phyloP scores from a whole-genome alignment of 768 basidiomycete species.

The Boletus sensibilis region DNA sequence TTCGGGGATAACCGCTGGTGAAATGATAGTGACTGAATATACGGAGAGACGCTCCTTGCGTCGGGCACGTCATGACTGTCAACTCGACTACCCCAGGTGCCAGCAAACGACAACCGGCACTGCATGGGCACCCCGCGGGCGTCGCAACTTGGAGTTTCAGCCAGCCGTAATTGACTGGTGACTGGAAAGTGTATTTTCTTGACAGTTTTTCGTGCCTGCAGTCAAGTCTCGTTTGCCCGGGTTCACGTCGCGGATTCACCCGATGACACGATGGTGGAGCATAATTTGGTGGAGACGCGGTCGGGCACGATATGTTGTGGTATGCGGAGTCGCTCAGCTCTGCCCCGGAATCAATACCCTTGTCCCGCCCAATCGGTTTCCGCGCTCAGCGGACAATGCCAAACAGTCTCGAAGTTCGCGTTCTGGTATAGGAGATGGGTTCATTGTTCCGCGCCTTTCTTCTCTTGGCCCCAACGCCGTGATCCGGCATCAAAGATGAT shows the following conservation, averaged over 20 bases:
- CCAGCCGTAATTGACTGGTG: neutral
- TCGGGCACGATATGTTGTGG: neutral
- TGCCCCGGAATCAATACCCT: neutral
- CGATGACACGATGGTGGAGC: neutral
- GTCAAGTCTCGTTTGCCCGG: neutral
- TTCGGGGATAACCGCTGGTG: neutral
- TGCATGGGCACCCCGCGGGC: too few relatives aligned
- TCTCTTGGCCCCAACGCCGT: neutral
- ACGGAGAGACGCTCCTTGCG: neutral
- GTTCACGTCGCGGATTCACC: neutral
- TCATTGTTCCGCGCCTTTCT: neutral
- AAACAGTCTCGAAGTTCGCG: neutral
- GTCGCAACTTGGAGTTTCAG: neutral
- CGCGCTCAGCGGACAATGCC: neutral
- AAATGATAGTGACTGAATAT: too few relatives aligned
- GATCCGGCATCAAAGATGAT: constrained; percentile 3
- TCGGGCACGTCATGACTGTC: neutral
- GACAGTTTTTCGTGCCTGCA: neutral
- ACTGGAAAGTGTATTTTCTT: neutral
- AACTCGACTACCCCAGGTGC: neutral
- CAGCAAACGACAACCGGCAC: neutral
- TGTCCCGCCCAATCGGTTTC: neutral
- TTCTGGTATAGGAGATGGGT: neutral
- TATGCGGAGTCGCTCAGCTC: neutral
- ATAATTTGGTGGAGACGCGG: neutral